Evolutionary conservation across 2,329 filamentous ascomycete genomes (phyloP).

Genomic region (Aureobasidium mangrovei): DNA sequence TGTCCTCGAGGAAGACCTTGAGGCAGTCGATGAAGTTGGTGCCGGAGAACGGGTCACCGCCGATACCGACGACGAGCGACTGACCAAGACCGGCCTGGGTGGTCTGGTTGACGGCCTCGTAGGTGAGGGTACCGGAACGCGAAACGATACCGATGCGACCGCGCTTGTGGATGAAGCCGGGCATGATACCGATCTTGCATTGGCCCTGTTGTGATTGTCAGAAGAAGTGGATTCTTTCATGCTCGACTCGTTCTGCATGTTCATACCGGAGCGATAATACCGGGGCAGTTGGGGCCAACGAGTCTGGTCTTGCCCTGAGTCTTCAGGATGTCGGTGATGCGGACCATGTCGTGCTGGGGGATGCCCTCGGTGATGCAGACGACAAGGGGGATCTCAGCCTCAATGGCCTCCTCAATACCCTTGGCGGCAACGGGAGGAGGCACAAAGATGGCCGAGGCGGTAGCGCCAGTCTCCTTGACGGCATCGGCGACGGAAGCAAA

Average conservation of each 20-base stretch:
- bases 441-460: conserved; percentile 90
- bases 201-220: conserved; percentile 52
- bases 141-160: conserved; percentile 98
- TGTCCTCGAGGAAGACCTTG: conserved; percentile 89
- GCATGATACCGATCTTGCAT: conserved; percentile 99
- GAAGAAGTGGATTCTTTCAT: background rate
- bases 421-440: conserved; percentile 89
- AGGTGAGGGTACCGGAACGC: conserved; percentile 94
- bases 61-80: conserved; percentile 96
- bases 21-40: conserved; percentile 99
- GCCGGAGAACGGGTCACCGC: conserved; percentile 95
- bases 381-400: conserved; percentile 85
- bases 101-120: conserved; percentile 99
- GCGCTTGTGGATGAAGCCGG: conserved; percentile 99
- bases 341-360: conserved; percentile 98
- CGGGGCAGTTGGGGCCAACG: conserved; percentile 95
- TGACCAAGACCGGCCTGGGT: conserved; percentile 94
- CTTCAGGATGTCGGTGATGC: conserved; percentile 96
- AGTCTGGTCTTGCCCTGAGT: conserved; percentile 94
- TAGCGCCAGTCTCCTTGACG: conserved; percentile 82
- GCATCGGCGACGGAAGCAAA: conserved; percentile 85
- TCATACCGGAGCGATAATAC: conserved; percentile 72
- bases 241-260: background rate
- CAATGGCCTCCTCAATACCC: conserved; percentile 93
- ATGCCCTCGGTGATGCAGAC: conserved; percentile 99